Evolutionary conservation across 192 early-diverging fungal genomes (phyloP).

Genomic region (Gorgonomyces haynaldii): DNA sequence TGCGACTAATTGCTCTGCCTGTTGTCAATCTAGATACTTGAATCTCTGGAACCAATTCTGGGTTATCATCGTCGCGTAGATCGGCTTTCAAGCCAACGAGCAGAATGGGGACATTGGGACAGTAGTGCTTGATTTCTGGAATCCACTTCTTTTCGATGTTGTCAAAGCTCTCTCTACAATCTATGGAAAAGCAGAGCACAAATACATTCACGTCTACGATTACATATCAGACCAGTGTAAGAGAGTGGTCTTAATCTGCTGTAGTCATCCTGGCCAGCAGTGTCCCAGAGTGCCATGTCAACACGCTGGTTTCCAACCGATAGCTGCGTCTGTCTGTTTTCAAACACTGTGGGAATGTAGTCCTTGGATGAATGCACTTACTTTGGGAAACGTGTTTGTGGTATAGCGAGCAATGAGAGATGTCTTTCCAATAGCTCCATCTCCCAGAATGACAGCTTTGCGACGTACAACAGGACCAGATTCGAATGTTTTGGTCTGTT

Average conservation of each 20-base stretch:
- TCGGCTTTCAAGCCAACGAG: conserved; percentile 29
- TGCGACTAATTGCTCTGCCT: not conserved
- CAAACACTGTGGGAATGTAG: conserved; percentile 43
- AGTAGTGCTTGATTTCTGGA: conserved; percentile 24
- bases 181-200: conserved; percentile 70
- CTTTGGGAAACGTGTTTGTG: not conserved
- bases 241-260: conserved; percentile 74
- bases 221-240: too few species aligned
- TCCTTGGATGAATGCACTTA: not conserved
- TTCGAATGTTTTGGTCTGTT: too few species aligned
- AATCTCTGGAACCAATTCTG: not conserved
- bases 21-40: not conserved
- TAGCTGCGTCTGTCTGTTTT: conserved; percentile 20
- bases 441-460: conserved; percentile 1
- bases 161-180: conserved; percentile 8
- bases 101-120: conserved; percentile 18
- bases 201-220: conserved; percentile 69
- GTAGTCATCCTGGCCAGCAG: conserved; percentile 86
- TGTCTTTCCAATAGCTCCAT: conserved; percentile 7
- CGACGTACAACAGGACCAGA: too few species aligned
- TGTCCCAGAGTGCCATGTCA: conserved; percentile 82
- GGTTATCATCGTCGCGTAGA: conserved; percentile 15
- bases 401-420: not conserved
- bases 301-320: conserved; percentile 27
- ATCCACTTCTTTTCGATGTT: conserved; percentile 24